Evolutionary conservation across 352 stramenopile genomes (phyloP), one percentile per base, ranked within the genome.

Genomic region (Thraustotheca clavata): DNA sequence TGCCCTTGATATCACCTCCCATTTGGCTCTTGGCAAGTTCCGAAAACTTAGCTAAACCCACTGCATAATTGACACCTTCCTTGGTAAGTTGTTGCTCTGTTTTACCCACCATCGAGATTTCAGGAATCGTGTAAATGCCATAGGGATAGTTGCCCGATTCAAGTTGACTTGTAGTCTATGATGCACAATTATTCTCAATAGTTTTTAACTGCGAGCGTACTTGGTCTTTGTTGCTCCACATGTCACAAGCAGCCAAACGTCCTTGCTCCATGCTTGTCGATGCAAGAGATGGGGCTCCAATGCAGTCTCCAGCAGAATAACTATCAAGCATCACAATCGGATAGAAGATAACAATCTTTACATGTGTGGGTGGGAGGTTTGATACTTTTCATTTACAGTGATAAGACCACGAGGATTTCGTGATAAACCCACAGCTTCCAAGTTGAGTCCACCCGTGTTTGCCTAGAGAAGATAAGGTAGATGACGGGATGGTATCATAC

Each of bases 201-300:
- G 11, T 63, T 33, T 62, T 33, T 68, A 20, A n/a, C n/a, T n/a
- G n/a, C 5, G 14, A 32, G 34, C 20, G 43, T 18, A 43, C 35
- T 46, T 65, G 57, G 38, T 65, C 62, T 26, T 59, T 33, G 27
- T 57, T 41, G 24, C 40, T 24, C 70, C 85, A 95, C 87, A 96
- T 96, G 70, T 94, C 86, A 67, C 79, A 87, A 27, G 83, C 81
- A 3, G 85, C 87, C 20, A 91, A 68, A 12, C 85, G 81, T 12
- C 87, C 87, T 59, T 96, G 87, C 62, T 96, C 87, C 83, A 95
- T 95, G 69, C 81, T 91, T 50, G 87, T 96, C 18, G 86, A 95
- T 43, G 87, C 87, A 31, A 96, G 71, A 22, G 86, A 79, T 3
- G 87, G 87, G 20, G 84, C 87, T 20, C 87, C 87, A 20, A 96